Base-by-base conservation (phyloP, 2,329 filamentous ascomycete genomes). In the Penicillium sp. region DNA sequence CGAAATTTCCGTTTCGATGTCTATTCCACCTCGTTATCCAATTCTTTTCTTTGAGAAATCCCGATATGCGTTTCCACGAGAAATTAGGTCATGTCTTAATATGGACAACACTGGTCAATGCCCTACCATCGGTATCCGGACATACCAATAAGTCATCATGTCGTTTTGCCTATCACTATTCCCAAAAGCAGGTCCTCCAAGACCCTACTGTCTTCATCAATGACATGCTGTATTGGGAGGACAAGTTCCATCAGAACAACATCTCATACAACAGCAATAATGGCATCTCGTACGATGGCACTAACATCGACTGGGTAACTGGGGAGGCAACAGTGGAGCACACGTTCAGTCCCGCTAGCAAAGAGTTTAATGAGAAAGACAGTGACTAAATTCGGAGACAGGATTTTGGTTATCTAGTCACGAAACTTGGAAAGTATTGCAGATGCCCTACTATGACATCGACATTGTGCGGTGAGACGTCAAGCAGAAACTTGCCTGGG, bases 171-270 rank as follows among this genome's bases (percentile, higher is more conserved):
- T 17, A 33, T 19, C 42, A 55, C 17, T 49, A 58, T 38, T 47
- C 52, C 10, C 46, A 55, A 16, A 17, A 58, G 33, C 46, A 58
- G 33, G 19, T 55, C 11, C 31, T 58, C 5, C 22, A 22, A 4
- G 28, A 58, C 17, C 47, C 56, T 19, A 48, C 36, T 37, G 37
- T 41, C 3, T 58, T 77, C 28, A 64, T 70, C 26, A 69, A 66
- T 59, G 69, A 77, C 46, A 56, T 77, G 16, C 56, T 78, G 14
- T 77, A 73, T 58, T 78, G 75, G 75, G 77, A 79, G 56, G 76
- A 74, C n/a, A 69, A 74, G 25, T 78, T 78, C 33, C 75, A 78
- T 49, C 72, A 74, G 46, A 71, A 77, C 47, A 68, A 73, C 22
- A 66, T 78, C 3, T 67, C 70, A 10, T 78, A 77, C 60, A 78